Evolutionary conservation across 192 early-diverging fungal species (phyloP), one percentile per base, ranked within the genome.

Genomic region (Coemansia sp.): DNA sequence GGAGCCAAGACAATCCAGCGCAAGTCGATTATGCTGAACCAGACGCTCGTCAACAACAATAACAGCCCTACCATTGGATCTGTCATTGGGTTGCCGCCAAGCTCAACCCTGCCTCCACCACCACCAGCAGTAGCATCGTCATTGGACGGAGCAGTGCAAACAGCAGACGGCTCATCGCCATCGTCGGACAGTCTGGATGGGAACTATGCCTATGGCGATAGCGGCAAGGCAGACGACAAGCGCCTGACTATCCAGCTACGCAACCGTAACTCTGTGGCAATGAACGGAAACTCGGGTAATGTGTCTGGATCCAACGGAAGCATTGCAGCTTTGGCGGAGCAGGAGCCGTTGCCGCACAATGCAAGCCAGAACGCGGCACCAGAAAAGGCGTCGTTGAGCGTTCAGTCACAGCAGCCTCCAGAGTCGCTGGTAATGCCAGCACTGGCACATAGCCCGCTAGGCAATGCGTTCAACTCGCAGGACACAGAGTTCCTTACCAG

Each of bases 231-330:
- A 23, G 73, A 76, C 54, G 74, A 82, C 60, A 52, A 58, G 61
- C 67, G 80, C 8, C 56, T 82, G 57, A 83, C 81, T 4, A 83
- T 83, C 34, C 71, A 74, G 60, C 72, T 83, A 31, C 75, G 81
- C 59, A 83, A 83, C 65, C 75, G 81, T 50, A 62, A 62, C 31
- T 72, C 73, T 15, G 59, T 69, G 13, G 72, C 52, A 7, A 10
- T 54, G 14, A 29, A 54, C 8, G 52, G 52, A 0, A 20, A 54
- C 7, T 28, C n/a, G 11, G 1, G 29, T 13, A 54, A 31, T 33
- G 52, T 1, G 0, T 33, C 30, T 3, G 45, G 23, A 6, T 31
- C 52, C 30, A 29, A 33, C n/a, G 52, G 30, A 31, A 54, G 52
- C 29, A n/a, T 54, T 30, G 29, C 27, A 33, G 30, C 29, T 29